Evolutionary conservation across 768 basidiomycete species (phyloP).

Genomic region (Tricholoma saponaceum): DNA sequence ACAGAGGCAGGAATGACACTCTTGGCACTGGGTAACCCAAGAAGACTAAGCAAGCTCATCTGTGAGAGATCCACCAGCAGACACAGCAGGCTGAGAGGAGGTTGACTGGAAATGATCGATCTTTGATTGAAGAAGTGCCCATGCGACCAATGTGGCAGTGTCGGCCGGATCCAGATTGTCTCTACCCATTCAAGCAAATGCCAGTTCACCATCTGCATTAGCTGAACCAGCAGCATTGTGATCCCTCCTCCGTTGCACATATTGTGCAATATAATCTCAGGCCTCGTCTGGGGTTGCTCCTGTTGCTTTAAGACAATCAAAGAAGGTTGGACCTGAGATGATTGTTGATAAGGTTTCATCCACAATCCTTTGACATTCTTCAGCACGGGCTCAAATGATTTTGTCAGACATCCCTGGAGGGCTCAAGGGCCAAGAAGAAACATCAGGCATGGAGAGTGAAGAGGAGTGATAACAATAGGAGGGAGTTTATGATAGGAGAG

Average conservation of each 20-base stretch:
- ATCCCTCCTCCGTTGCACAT: neutral
- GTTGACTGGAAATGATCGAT: neutral
- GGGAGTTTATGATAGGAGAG: no score
- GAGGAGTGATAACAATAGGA: no score
- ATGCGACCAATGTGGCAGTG: neutral
- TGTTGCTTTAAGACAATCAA: neutral
- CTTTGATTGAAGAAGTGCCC: neutral
- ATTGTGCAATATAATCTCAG: neutral
- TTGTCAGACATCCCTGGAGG: no score
- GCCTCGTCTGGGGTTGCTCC: neutral
- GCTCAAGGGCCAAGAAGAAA: no score
- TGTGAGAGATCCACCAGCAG: no score
- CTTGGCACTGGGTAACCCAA: no score
- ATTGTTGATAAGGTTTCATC: neutral
- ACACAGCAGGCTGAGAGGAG: neutral
- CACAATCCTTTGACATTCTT: no score
- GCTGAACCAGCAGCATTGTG: neutral
- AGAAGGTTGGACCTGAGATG: neutral
- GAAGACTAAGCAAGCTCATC: no score
- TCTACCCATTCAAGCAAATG: no score
- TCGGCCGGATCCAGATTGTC: neutral
- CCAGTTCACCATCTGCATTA: no score
- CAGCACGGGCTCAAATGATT: neutral
- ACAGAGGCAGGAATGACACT: no score
- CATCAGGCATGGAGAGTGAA: neutral